phyloP scores from a whole-genome alignment of 352 stramenopile species.

The Globisporangium acanthophoron region DNA sequence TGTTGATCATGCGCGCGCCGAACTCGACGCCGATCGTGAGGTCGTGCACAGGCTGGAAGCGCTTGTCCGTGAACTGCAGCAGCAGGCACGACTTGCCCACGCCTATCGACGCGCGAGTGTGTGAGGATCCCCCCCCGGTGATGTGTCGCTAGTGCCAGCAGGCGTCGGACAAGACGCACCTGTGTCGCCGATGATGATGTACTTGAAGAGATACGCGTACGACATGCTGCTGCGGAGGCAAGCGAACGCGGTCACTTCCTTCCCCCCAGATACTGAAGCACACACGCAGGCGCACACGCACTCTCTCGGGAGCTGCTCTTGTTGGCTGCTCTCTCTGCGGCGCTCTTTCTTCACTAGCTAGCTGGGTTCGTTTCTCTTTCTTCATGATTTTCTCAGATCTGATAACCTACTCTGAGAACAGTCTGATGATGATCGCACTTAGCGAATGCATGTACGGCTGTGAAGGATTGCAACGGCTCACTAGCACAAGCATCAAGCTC shows the following conservation, averaged over 20 bases:
- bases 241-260: too few relatives aligned
- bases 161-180: constrained; percentile 33
- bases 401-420: neutral
- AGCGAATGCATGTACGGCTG: neutral
- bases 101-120: constrained; percentile 46
- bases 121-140: neutral
- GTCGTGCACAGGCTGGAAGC: constrained; percentile 99
- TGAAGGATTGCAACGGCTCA: neutral
- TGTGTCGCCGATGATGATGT: constrained; percentile 99
- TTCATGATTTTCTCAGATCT: constrained; percentile 4
- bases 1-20: constrained; percentile 98
- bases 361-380: neutral
- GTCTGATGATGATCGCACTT: too few relatives aligned
- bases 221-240: constrained; percentile 57
- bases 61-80: constrained; percentile 99
- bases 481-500: neutral
- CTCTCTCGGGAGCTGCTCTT: neutral
- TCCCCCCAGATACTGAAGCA: neutral
- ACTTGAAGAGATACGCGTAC: constrained; percentile 97
- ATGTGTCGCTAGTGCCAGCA: too few relatives aligned
- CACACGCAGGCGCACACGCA: neutral
- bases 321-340: neutral
- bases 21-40: constrained; percentile 99
- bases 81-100: constrained; percentile 99
- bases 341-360: neutral